Conservation (phyloP, 768 basidiomycete genomes). For the Tricholomella constricta region DNA sequence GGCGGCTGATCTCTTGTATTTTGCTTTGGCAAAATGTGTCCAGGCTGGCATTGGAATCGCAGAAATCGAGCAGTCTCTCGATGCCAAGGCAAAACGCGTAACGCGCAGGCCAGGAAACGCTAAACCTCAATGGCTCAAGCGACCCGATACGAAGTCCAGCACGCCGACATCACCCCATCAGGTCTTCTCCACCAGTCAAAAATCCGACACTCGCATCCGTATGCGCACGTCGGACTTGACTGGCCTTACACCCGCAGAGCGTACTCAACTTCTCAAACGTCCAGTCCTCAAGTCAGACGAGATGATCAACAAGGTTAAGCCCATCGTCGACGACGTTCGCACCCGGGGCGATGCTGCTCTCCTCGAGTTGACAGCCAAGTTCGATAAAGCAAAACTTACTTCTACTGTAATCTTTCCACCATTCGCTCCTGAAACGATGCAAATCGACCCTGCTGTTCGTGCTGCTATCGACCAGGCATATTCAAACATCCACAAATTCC, state of each 20-base stretch:
- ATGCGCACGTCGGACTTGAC: conserved; percentile 77
- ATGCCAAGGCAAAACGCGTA: conserved; percentile 83
- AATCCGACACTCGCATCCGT: conserved; percentile 54
- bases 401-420: conserved; percentile 79
- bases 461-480: conserved; percentile 90
- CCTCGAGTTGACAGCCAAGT: conserved; percentile 87
- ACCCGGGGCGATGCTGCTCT: conserved; percentile 83
- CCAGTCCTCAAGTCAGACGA: conserved; percentile 87
- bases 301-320: conserved; percentile 92
- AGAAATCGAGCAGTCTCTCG: conserved; percentile 84
- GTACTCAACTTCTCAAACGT: conserved; percentile 74
- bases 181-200: conserved; percentile 10
- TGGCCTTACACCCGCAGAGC: conserved; percentile 48
- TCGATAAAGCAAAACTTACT: conserved; percentile 78
- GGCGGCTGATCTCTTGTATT: conserved; percentile 94
- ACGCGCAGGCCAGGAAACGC: conserved; percentile 89
- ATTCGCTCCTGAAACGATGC: conserved; percentile 65
- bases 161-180: conserved; percentile 15
- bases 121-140: conserved; percentile 75
- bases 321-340: conserved; percentile 90
- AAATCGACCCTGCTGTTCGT: conserved; percentile 62
- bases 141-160: conserved; percentile 18
- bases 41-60: conserved; percentile 77
- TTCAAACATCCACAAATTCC: conserved; percentile 88
- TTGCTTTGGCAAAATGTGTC: conserved; percentile 83